These are phyloP conservation scores for Combretum micranthum DNA, from an alignment of 345 rosid genomes.

Conservation along the genomic window DNA sequence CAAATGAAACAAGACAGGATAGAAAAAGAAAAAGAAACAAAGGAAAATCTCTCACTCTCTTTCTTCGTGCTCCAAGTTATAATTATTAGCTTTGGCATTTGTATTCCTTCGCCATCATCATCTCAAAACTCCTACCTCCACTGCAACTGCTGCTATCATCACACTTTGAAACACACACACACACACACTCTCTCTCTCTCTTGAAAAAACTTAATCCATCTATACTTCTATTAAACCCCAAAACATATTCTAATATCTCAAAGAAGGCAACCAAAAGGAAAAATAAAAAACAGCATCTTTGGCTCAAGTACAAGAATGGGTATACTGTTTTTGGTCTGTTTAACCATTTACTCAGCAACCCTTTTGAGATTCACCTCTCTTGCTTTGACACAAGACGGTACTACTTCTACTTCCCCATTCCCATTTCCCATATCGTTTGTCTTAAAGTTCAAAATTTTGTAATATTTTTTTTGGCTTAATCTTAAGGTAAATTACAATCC, in stretches of 20 bases:
- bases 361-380: constrained; percentile 27
- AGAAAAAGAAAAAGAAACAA: neutral
- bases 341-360: constrained; percentile 25
- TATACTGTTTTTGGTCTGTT: constrained; percentile 19
- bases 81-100: constrained; percentile 25
- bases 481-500: too few relatives aligned
- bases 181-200: neutral
- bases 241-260: constrained; percentile 7
- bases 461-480: too few relatives aligned
- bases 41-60: constrained; percentile 4
- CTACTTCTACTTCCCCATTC: constrained; percentile 1
- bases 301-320: constrained; percentile 24
- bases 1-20: too few relatives aligned
- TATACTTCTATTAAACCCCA: neutral
- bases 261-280: neutral
- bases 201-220: neutral
- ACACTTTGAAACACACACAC: constrained; percentile 1
- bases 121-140: constrained; percentile 5
- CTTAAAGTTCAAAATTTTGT: neutral
- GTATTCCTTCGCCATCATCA: constrained; percentile 15
- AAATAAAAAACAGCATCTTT: too few relatives aligned
- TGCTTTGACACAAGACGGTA: constrained; percentile 66
- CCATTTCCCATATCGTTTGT: neutral
- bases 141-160: constrained; percentile 1
- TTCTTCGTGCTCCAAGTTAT: constrained; percentile 13